Base-by-base conservation (phyloP, 768 basidiomycete species). In the Termitomyces sp. region DNA sequence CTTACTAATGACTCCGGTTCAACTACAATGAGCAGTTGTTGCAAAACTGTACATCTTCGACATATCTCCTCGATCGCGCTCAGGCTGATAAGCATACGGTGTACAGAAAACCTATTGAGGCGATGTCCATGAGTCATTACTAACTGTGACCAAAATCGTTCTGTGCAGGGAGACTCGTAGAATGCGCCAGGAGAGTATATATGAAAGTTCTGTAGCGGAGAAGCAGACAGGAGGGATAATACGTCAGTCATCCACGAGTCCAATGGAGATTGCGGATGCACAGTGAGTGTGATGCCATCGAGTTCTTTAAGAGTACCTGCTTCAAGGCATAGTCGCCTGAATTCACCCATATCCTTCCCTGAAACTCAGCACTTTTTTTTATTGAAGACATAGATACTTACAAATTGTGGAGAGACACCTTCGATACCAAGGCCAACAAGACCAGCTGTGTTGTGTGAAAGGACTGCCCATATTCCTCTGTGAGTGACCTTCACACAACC, bases 401-500 rank as follows among this genome's bases (percentile, higher is more conserved):
- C 89, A 60, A 90, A 87, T 57, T 73, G 67, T 0, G 76, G 68
- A 3, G 85, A 84, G 20, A 90, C 65, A 12, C 78, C 79, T 64
- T 92, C 88, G 10, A 93, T 70, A 7, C 79, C 77, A 4, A 91
- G 71, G 1, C 72, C 74, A 5, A 74, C 48, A 7, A 92, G 72
- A 2, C 85, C 83, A 5, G 43, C 66, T 36, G 59, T 56, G 52
- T 75, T 85, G 20, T 65, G 55, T 3, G 73, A 72, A 1, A 88
- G 61, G 13, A 89, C 56, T 3, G 78, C 71, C 64, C 70, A 76
- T 2, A 90, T 68, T 1, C 89, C 86, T 9, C 57, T 57, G 47
- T 90, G 78, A 0, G 86, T 88, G 23, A 91, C 81, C 61, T 78
- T 87, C 2, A 78, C 74, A 64, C 89, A 92, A 18, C 89, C 90